Conservation (phyloP, 169 alveolate species). For the Plasmodium cynomolgi region DNA sequence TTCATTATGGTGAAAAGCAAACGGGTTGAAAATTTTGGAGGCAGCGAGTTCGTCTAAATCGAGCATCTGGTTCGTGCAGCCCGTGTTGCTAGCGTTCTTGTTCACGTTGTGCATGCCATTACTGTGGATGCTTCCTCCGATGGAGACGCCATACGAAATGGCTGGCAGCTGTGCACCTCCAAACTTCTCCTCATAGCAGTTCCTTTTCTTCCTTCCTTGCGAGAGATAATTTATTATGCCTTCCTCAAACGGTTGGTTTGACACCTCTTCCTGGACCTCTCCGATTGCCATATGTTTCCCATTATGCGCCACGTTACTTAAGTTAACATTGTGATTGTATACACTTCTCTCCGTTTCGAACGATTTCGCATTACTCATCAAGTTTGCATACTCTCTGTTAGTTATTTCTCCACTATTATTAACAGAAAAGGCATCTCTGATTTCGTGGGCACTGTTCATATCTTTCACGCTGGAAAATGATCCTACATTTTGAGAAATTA, state of each 20-base stretch:
- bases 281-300: background rate
- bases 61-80: background rate
- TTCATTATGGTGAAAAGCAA: background rate
- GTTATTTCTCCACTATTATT: slow-evolving; percentile 8
- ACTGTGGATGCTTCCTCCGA: background rate
- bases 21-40: background rate
- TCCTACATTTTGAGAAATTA: slow-evolving; percentile 61
- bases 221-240: background rate
- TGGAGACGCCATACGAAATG: background rate
- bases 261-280: background rate
- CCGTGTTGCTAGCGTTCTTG: background rate
- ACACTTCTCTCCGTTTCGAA: slow-evolving; percentile 25
- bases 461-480: slow-evolving; percentile 42
- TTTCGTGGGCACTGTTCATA: background rate
- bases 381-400: slow-evolving; percentile 26
- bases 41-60: slow-evolving; percentile 2
- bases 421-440: slow-evolving; percentile 7
- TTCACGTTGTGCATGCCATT: background rate
- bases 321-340: background rate
- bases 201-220: slow-evolving; percentile 6
- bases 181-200: slow-evolving; percentile 29
- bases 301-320: slow-evolving; percentile 19
- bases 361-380: slow-evolving; percentile 26
- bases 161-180: background rate
- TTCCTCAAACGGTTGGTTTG: slow-evolving; percentile 1